These are phyloP conservation scores for Conoideocrella luteorostrata DNA, from an alignment of 2,329 filamentous ascomycete species.

Conservation along the genomic window DNA sequence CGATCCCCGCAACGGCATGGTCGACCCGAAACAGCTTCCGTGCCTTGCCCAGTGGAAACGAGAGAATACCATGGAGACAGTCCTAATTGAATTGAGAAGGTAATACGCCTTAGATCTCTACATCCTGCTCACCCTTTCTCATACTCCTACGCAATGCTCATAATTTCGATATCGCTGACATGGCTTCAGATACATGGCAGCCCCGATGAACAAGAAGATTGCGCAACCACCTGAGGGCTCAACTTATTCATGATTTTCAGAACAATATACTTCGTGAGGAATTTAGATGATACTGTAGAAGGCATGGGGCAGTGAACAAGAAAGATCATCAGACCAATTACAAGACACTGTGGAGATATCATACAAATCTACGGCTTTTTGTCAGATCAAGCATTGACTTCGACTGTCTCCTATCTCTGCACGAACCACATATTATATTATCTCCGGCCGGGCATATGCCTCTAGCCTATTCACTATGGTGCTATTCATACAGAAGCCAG, in stretches of 20 bases:
- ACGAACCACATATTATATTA: not conserved
- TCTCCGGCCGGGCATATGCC: not conserved
- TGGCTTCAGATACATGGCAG: constrained; percentile 75
- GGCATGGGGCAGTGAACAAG: not conserved
- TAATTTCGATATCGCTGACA: no score
- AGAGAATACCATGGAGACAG: constrained; percentile 91
- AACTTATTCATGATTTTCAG: constrained; percentile 31
- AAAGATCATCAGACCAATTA: no score
- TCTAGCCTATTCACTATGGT: not conserved
- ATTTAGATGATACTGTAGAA: not conserved
- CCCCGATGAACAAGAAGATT: constrained; percentile 87
- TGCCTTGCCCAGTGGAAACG: constrained; percentile 88
- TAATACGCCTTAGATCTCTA: no score
- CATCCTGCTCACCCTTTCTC: no score
- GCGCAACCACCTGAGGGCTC: constrained; percentile 87
- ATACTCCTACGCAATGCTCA: no score
- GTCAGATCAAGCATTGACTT: no score
- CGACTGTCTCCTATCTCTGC: no score
- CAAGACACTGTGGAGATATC: no score
- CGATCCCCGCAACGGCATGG: constrained; percentile 69
- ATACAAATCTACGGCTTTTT: no score
- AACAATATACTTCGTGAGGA: not conserved
- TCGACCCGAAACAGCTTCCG: constrained; percentile 76
- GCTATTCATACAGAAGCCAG: no score
- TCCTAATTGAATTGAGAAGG: constrained; percentile 80